Percentiles rank a stretch among this genome's conserved stretches.
These are phyloP conservation scores for Harrya chromipes DNA, from an alignment of 768 basidiomycete species.

Conservation along the genomic window DNA sequence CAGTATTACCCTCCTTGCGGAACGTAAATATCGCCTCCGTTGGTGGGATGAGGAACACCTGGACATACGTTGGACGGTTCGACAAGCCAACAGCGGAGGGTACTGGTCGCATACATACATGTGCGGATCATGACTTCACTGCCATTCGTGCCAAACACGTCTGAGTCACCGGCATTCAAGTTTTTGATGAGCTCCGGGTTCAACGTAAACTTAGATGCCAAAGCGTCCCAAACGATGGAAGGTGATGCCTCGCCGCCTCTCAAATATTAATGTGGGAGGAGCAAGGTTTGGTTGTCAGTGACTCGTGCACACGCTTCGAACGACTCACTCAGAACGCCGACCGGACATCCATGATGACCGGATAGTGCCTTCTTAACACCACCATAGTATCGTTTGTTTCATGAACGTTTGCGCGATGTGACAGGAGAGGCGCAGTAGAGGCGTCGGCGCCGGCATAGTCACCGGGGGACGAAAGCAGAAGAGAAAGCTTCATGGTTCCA, in stretches of 20 bases:
- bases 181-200: no score
- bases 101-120: no score
- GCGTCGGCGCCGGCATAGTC: neutral
- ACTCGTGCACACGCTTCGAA: neutral
- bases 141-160: no score
- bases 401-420: neutral
- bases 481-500: no score
- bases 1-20: conserved; percentile 15
- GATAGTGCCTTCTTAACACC: neutral
- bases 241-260: no score
- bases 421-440: neutral
- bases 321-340: neutral
- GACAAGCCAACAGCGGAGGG: no score
- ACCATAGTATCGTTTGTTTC: neutral
- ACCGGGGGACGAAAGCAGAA: no score
- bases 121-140: no score
- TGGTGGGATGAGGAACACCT: conserved; percentile 43
- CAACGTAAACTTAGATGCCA: no score
- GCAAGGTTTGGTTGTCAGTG: neutral
- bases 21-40: conserved; percentile 36
- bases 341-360: neutral
- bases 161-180: no score
- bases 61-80: no score
- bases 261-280: neutral
- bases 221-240: no score